Conservation (phyloP, 495 filamentous ascomycete genomes). For the Pseudevernia furfuracea region DNA sequence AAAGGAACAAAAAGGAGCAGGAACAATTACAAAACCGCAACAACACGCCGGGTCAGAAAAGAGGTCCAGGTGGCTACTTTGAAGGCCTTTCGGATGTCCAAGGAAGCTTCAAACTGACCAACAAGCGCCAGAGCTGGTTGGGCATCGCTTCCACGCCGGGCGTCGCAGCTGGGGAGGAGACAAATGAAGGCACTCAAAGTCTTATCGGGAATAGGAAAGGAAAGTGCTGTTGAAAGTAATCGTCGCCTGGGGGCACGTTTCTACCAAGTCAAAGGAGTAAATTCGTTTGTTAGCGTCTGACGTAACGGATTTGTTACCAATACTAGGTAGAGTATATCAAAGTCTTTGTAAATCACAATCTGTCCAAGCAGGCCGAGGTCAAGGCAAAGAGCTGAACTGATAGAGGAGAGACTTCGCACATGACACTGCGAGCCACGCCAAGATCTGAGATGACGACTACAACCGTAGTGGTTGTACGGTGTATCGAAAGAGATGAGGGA, state of each 20-base stretch:
- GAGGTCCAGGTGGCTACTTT: conserved; percentile 23
- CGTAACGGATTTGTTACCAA: not conserved
- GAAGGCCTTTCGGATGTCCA: conserved; percentile 31
- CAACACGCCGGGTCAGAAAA: conserved; percentile 24
- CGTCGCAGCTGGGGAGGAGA: conserved; percentile 32
- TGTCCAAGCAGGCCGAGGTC: too few relatives aligned
- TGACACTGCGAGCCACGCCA: not conserved
- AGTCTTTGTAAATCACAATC: not conserved
- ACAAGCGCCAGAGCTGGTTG: conserved; percentile 48
- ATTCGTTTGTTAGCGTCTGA: not conserved
- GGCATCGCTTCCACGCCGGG: conserved; percentile 38
- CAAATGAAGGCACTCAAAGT: conserved; percentile 18
- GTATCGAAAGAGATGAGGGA: not conserved
- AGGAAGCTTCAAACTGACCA: conserved; percentile 43
- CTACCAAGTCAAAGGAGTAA: not conserved
- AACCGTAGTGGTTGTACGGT: not conserved
- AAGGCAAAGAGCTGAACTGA: not conserved
- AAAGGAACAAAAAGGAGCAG: conserved; percentile 59
- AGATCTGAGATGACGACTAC: not conserved
- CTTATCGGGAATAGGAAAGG: conserved; percentile 25
- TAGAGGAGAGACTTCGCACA: not conserved
- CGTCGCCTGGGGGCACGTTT: not conserved
- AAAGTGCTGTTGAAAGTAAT: conserved; percentile 35
- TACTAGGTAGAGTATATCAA: not conserved
- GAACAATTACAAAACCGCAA: conserved; percentile 35